Evolutionary conservation across 495 filamentous ascomycete genomes (phyloP).

Genomic region (Trypethelium eluteriae): DNA sequence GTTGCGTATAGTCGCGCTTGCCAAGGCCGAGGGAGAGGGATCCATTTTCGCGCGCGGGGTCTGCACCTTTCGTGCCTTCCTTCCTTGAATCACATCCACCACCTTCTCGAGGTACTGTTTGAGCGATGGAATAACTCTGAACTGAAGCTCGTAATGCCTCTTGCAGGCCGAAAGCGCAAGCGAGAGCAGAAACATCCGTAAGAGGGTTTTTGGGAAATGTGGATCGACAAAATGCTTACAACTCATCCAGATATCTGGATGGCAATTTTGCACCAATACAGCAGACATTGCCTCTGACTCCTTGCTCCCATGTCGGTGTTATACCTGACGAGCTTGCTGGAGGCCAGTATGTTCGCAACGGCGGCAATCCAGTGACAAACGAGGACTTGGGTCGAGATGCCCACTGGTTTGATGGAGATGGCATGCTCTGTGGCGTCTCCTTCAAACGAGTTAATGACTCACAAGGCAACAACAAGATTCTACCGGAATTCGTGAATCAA

Average conservation of each 20-base stretch:
- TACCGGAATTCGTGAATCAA: conserved; percentile 56
- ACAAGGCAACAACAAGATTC: conserved; percentile 27
- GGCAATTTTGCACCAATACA: conserved; percentile 61
- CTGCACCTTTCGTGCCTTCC: neutral
- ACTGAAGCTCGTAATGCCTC: conserved; percentile 7
- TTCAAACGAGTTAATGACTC: conserved; percentile 39
- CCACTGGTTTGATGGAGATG: conserved; percentile 68
- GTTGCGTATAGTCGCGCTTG: too few relatives aligned
- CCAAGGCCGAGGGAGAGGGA: too few relatives aligned
- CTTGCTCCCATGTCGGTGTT: conserved; percentile 45
- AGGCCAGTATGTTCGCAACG: conserved; percentile 63
- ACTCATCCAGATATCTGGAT: conserved; percentile 40
- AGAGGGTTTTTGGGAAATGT: neutral
- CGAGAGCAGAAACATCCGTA: conserved; percentile 26
- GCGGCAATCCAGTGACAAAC: conserved; percentile 57
- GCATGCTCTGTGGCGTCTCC: conserved; percentile 58
- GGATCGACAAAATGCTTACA: neutral
- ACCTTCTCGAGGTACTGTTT: neutral
- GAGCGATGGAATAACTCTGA: neutral
- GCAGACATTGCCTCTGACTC: conserved; percentile 40
- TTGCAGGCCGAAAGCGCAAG: conserved; percentile 27
- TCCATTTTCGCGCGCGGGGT: neutral
- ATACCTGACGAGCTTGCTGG: conserved; percentile 54
- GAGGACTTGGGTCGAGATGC: conserved; percentile 47
- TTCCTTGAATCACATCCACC: neutral